Conservation (phyloP, 768 basidiomycete species). For the Tulasnella sp. region DNA sequence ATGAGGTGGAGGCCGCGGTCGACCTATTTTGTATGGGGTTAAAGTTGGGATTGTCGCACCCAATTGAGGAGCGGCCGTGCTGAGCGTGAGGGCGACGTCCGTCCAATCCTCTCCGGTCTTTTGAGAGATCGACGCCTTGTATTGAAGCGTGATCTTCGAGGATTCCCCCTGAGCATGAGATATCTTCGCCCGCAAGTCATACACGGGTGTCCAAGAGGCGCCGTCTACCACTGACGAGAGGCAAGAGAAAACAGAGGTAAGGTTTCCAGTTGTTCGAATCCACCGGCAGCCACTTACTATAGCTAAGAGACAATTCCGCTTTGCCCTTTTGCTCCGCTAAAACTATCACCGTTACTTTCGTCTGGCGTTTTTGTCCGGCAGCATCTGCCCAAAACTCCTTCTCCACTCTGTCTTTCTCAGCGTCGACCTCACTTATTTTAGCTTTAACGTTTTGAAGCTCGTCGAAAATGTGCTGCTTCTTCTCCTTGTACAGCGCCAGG, state of each 20-base stretch:
- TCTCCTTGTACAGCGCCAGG: conserved; percentile 43
- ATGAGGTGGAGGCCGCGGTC: conserved; percentile 5
- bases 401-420: conserved; percentile 26
- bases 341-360: conserved; percentile 34
- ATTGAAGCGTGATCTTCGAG: conserved; percentile 31
- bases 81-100: conserved; percentile 35
- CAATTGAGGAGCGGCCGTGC: conserved; percentile 36
- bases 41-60: conserved; percentile 35
- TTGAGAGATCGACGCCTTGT: conserved; percentile 38
- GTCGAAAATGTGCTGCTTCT: conserved; percentile 18
- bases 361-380: conserved; percentile 28
- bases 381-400: conserved; percentile 30
- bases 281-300: conserved; percentile 12
- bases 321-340: conserved; percentile 34
- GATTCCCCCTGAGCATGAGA: background rate
- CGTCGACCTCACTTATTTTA: background rate
- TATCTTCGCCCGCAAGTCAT: conserved; percentile 38
- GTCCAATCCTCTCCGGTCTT: conserved; percentile 39
- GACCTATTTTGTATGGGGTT: conserved; percentile 24
- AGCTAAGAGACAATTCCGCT: conserved; percentile 33
- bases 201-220: conserved; percentile 37
- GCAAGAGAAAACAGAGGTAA: background rate
- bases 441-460: conserved; percentile 1
- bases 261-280: background rate
- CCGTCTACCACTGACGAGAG: conserved; percentile 33